These are phyloP conservation scores for Zopfia rhizophila DNA, from an alignment of 2,329 filamentous ascomycete species.

Conservation along the genomic window DNA sequence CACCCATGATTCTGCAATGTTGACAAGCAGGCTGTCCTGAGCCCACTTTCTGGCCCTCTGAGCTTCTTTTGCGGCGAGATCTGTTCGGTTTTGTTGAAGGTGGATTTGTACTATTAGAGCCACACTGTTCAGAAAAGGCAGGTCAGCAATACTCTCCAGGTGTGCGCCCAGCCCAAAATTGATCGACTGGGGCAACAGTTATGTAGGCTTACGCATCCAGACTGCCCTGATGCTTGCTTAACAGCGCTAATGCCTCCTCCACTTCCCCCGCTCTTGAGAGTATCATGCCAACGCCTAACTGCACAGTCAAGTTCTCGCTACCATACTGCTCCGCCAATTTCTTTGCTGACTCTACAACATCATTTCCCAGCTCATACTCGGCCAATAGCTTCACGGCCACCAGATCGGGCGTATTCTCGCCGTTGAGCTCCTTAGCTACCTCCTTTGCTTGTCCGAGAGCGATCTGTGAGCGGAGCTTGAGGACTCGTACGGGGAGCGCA, in stretches of 20 bases:
- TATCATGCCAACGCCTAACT: slow-evolving; percentile 83
- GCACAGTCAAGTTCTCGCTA: slow-evolving; percentile 79
- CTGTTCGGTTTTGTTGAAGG: slow-evolving; percentile 88
- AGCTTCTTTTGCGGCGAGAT: slow-evolving; percentile 91
- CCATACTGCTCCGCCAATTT: slow-evolving; percentile 72
- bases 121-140: slow-evolving; percentile 64
- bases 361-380: slow-evolving; percentile 61
- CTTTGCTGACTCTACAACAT: slow-evolving; percentile 69
- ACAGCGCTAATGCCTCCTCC: slow-evolving; percentile 84
- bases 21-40: slow-evolving; percentile 92
- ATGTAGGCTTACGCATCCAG: slow-evolving; percentile 72
- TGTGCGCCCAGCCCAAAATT: not conserved
- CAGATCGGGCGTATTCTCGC: slow-evolving; percentile 74
- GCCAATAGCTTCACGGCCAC: slow-evolving; percentile 81
- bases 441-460: slow-evolving; percentile 81
- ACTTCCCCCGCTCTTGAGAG: slow-evolving; percentile 81
- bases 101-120: slow-evolving; percentile 92
- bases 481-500: slow-evolving; percentile 76
- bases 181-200: not conserved
- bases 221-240: slow-evolving; percentile 86
- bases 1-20: slow-evolving; percentile 95
- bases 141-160: slow-evolving; percentile 1
- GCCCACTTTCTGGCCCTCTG: slow-evolving; percentile 89
- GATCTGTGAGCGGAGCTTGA: slow-evolving; percentile 83
- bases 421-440: slow-evolving; percentile 74